Conservation (phyloP, 305 asterid species). For the Plantago coronopus region DNA sequence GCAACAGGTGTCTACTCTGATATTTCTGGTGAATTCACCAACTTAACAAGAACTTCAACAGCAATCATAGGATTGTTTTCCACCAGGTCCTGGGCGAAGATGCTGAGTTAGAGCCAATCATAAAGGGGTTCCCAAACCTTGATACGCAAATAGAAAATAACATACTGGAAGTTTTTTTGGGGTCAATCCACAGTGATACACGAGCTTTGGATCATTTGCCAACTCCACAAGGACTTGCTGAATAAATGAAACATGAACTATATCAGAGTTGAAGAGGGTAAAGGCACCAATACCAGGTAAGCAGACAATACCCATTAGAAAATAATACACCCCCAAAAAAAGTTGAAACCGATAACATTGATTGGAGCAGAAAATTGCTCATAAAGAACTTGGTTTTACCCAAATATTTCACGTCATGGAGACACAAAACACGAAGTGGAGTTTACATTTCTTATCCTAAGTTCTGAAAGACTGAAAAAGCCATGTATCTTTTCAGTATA, state of each 20-base stretch:
- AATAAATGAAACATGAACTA: slow-evolving; percentile 6
- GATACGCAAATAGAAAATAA: slow-evolving; percentile 21
- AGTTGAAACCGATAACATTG: too few relatives aligned
- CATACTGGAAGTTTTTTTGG: slow-evolving; percentile 93
- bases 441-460: too few relatives aligned
- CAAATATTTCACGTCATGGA: too few relatives aligned
- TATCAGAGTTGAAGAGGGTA: slow-evolving; percentile 12
- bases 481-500: too few relatives aligned
- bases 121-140: slow-evolving; percentile 9
- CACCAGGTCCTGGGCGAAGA: slow-evolving; percentile 67
- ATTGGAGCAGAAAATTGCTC: too few relatives aligned
- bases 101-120: slow-evolving; percentile 20
- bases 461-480: too few relatives aligned
- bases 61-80: slow-evolving; percentile 97
- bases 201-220: slow-evolving; percentile 84
- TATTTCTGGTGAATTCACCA: slow-evolving; percentile 92
- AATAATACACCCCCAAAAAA: too few relatives aligned
- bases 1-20: slow-evolving; percentile 55
- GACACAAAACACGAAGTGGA: too few relatives aligned
- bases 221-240: slow-evolving; percentile 84
- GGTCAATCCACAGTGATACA: slow-evolving; percentile 93
- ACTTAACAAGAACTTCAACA: slow-evolving; percentile 82
- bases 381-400: too few relatives aligned
- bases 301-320: too few relatives aligned
- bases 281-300: not conserved